A percentile compares a stretch with the other conserved stretches of the same genome.
Conservation (phyloP, 257 asterid species). For the Fraxinus cuspidata region DNA sequence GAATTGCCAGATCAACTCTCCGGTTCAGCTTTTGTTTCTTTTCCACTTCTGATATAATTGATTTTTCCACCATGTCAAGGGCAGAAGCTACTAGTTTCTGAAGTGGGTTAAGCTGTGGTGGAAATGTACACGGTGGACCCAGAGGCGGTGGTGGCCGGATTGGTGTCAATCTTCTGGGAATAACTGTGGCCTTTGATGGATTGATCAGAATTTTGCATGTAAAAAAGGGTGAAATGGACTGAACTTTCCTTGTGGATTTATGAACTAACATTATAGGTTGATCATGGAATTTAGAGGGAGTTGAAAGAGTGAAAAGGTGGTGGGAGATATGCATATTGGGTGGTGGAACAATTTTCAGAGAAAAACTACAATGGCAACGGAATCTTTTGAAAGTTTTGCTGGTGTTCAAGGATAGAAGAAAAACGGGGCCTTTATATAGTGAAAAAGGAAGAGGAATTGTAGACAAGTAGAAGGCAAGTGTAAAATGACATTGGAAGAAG, state of each 20-base stretch:
- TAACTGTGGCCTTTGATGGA: slow-evolving; percentile 23
- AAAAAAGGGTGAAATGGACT: background rate
- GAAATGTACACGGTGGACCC: background rate
- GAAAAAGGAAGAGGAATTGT: background rate
- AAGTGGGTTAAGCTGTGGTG: slow-evolving; percentile 34
- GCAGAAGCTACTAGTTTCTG: slow-evolving; percentile 49
- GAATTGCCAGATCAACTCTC: slow-evolving; percentile 54
- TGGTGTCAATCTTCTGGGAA: slow-evolving; percentile 16
- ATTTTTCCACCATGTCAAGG: slow-evolving; percentile 44
- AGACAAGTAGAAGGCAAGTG: background rate
- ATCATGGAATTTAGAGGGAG: slow-evolving; percentile 10
- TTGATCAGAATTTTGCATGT: slow-evolving; percentile 38
- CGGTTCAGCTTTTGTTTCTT: slow-evolving; percentile 43
- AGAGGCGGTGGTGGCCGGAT: background rate
- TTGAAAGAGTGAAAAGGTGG: slow-evolving; percentile 16
- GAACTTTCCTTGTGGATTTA: background rate
- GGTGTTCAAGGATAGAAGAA: too few species aligned
- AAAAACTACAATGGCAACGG: background rate
- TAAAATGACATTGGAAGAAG: background rate
- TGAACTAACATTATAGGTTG: too few species aligned
- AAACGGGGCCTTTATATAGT: background rate
- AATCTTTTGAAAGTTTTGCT: too few species aligned
- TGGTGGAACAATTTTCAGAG: background rate
- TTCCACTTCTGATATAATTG: slow-evolving; percentile 32
- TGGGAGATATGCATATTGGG: slow-evolving; percentile 35